These are phyloP conservation scores for Lantana camara DNA, from an alignment of 257 asterid species.

Conservation along the genomic window DNA sequence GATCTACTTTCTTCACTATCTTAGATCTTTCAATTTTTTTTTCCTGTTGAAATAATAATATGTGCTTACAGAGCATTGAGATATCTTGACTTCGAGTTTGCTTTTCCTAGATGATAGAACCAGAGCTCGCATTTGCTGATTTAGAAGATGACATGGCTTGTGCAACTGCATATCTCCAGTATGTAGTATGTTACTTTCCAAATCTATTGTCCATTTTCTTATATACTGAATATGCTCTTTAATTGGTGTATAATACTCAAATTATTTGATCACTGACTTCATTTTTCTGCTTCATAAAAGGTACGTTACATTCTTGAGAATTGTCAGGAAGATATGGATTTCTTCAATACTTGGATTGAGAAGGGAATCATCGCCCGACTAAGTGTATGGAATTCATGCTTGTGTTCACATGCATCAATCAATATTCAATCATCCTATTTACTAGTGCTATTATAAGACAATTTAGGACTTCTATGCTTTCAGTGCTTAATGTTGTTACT, in stretches of 20 bases:
- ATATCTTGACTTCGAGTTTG: slow-evolving; percentile 30
- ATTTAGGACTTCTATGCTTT: not conserved
- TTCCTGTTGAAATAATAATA: slow-evolving; percentile 1
- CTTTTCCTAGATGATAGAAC: slow-evolving; percentile 88
- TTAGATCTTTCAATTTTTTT: slow-evolving; percentile 6
- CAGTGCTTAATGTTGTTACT: not conserved
- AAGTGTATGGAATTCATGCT: slow-evolving; percentile 51
- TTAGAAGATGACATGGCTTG: slow-evolving; percentile 99
- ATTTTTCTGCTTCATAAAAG: slow-evolving; percentile 45
- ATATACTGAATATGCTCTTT: slow-evolving; percentile 8
- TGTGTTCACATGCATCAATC: not conserved
- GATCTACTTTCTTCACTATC: slow-evolving; percentile 12
- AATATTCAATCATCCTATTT: not conserved
- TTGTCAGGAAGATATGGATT: slow-evolving; percentile 98
- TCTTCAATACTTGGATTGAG: slow-evolving; percentile 96
- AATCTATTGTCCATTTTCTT: slow-evolving; percentile 35
- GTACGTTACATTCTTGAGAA: slow-evolving; percentile 83
- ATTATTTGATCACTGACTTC: slow-evolving; percentile 23
- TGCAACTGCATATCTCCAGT: slow-evolving; percentile 99
- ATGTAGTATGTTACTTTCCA: slow-evolving; percentile 93
- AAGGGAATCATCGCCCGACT: slow-evolving; percentile 85
- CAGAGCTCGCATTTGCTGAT: slow-evolving; percentile 98
- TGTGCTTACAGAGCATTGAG: slow-evolving; percentile 12
- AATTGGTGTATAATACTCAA: slow-evolving; percentile 25
- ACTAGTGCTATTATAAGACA: not conserved